Evolutionary conservation across 805 yeast genomes (phyloP), one percentile per base, ranked within the genome.

Genomic region (Myxozyma mucilagina): DNA sequence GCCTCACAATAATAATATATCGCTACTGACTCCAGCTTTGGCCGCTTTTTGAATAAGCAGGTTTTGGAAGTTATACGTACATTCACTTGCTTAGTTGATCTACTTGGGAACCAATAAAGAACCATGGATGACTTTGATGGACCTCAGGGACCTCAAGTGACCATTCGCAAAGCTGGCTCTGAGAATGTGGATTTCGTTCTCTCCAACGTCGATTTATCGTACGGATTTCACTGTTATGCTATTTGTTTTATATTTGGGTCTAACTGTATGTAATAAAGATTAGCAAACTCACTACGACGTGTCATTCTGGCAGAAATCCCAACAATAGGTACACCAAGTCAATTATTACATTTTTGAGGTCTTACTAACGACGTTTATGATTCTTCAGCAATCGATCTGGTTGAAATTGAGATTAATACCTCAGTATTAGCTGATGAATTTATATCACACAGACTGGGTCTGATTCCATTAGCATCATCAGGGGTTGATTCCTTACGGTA

Each of bases 341-440:
- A 24, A 20, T 32, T 38, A 3, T 24, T 8, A 13, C 16, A 16
- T 5, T 16, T 8, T 29, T 14, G 16, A 41, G 6, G 6, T 41
- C 16, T 9, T n/a, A 41, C 13, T 14, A 13, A 8, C 13, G 16
- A n/a, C n/a, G n/a, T n/a, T n/a, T n/a, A n/a, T n/a, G 31, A 7
- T 24, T 54, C n/a, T 20, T 24, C 39, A 67, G 97, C 99, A 56
- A 91, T 94, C 60, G 99, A 94, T 72, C 83, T 93, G 64, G 99
- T 94, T 50, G 98, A 94, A 73, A 88, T 94, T 65, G 96, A 90
- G 71, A 85, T 83, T 52, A 94, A 94, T 77, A 90, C 98, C 1
- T 86, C 96, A 11, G 99, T 94, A 20, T 78, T 94, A 63, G 98
- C 99, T 1, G 99, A 94, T 75, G 99, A 94, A 75, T 94, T 94